These are phyloP conservation scores for Xylariaceae sp. DNA, from an alignment of 2,329 filamentous ascomycete species.

Conservation along the genomic window DNA sequence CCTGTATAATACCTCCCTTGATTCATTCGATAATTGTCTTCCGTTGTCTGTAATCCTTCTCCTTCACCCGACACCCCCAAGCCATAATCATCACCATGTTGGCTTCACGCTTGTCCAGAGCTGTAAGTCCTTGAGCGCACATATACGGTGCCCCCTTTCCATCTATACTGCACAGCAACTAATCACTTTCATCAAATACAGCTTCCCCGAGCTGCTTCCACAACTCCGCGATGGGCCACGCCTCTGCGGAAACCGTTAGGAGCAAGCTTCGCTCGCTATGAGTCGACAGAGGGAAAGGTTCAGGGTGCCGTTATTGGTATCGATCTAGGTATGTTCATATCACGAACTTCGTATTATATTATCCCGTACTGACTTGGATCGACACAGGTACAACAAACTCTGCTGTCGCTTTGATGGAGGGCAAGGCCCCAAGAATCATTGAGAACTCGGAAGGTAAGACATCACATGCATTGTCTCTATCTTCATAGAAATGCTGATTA, in stretches of 20 bases:
- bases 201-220: conserved; percentile 78
- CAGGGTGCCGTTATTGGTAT: conserved; percentile 98
- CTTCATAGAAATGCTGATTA: conserved; percentile 23
- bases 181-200: conserved; percentile 43
- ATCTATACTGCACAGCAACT: conserved; percentile 12
- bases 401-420: conserved; percentile 96
- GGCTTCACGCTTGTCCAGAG: conserved; percentile 73
- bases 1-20: conserved; percentile 42
- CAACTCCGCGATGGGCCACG: conserved; percentile 70
- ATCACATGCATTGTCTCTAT: conserved; percentile 23
- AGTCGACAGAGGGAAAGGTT: conserved; percentile 84
- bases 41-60: conserved; percentile 39
- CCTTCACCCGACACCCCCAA: conserved; percentile 37
- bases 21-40: conserved; percentile 40
- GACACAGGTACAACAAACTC: conserved; percentile 86
- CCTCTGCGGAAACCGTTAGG: conserved; percentile 72
- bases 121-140: conserved; percentile 63
- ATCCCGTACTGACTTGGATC: background rate
- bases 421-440: conserved; percentile 93
- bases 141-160: conserved; percentile 1
- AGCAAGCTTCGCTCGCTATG: conserved; percentile 78
- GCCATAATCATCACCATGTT: conserved; percentile 63
- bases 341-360: too few species aligned
- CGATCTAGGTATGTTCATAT: conserved; percentile 75
- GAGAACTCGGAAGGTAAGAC: conserved; percentile 90